Base-by-base conservation (phyloP, 2,329 filamentous ascomycete species). In the Tolypocladium cylindrosporum region DNA sequence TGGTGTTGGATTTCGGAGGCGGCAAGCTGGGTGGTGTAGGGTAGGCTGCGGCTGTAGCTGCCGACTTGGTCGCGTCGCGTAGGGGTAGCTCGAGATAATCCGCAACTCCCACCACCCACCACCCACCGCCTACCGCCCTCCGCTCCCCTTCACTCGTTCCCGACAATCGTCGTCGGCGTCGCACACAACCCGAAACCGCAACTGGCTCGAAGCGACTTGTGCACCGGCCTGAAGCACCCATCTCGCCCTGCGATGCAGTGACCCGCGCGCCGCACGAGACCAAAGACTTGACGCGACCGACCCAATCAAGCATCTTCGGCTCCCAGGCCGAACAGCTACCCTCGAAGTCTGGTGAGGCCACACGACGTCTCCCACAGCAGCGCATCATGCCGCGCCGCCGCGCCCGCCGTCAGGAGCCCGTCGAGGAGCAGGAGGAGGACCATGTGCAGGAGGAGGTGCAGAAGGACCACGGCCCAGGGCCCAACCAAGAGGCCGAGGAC, bases 301-400 rank as follows among this genome's bases (percentile, higher is more conserved):
- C 56, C 34, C 58, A 60, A 56, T 60, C 61, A 54, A 54, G 48
- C 57, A 16, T 53, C 41, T 55, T 41, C 55, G 54, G 40, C 27
- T 55, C 14, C 37, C 19, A 34, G 21, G n/a, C 14, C 34, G 16
- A 36, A 27, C 57, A 55, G 52, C 58, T 54, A 14, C 31, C 48
- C 31, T 31, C 19, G 16, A 27, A 41, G 24, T 42, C 40, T n/a
- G 21, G 48, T 54, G n/a, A 36, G 56, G 56, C 36, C 59, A 24
- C 36, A 59, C 56, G 42, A 37, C 14, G 56, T 55, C 58, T 41
- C 41, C 55, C 50, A 50, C 58, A 59, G 58, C 55, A 62, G 62
- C 65, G 62, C 66, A 67, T 59, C 64, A 73, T 73, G 71, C 65
- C 70, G 68, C 70, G 71, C 65, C 71, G 71, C 64, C 68, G 71